These are phyloP conservation scores for Fusarium poae DNA, from an alignment of 2,329 filamentous ascomycete genomes.

Conservation along the genomic window DNA sequence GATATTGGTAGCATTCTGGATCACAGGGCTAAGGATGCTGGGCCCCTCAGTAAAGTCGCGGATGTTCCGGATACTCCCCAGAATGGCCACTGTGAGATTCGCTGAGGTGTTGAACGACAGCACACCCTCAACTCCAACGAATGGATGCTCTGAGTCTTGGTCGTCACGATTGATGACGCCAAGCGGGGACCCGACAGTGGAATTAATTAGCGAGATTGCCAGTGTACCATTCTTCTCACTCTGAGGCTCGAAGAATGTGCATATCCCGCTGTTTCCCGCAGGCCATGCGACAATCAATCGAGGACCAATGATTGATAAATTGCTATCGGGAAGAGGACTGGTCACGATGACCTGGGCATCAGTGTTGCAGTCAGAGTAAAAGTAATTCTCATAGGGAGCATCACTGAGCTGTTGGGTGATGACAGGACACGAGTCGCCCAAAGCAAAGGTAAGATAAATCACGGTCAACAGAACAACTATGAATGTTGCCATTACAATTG, in stretches of 20 bases:
- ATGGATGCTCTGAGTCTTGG: constrained; percentile 52
- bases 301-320: constrained; percentile 67
- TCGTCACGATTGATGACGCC: constrained; percentile 58
- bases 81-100: constrained; percentile 65
- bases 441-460: neutral
- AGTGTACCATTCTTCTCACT: constrained; percentile 67
- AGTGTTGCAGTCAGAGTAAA: constrained; percentile 73
- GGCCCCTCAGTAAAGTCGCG: constrained; percentile 72
- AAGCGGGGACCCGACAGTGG: constrained; percentile 60
- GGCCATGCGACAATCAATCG: constrained; percentile 74
- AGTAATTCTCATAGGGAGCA: constrained; percentile 73
- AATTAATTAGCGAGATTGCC: constrained; percentile 65
- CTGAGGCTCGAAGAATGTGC: constrained; percentile 67
- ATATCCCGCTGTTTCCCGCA: constrained; percentile 72
- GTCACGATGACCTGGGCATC: constrained; percentile 72
- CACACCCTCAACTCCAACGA: constrained; percentile 66
- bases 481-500: neutral
- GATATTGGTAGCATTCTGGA: constrained; percentile 67
- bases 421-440: neutral
- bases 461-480: neutral
- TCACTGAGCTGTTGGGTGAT: constrained; percentile 59
- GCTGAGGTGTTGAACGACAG: constrained; percentile 71
- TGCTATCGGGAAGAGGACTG: constrained; percentile 65
- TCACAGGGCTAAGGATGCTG: constrained; percentile 62
- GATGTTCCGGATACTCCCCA: constrained; percentile 73